Conservation (phyloP, 2,329 filamentous ascomycete species). For the Colletotrichum navitas region DNA sequence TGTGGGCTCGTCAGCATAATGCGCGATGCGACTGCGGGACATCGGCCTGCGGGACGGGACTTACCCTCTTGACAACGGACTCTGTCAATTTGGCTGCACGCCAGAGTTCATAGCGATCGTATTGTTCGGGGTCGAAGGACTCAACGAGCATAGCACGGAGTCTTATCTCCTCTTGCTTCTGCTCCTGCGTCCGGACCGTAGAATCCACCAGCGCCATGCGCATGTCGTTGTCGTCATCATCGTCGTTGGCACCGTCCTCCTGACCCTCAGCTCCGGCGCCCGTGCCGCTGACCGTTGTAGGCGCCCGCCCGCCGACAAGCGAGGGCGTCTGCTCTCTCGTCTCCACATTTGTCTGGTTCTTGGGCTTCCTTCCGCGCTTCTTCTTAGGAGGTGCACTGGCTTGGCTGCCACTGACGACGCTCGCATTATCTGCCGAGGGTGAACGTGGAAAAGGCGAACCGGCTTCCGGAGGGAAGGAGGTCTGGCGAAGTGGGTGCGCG, state of each 20-base stretch:
- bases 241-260: conserved; percentile 68
- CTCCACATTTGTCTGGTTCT: conserved; percentile 63
- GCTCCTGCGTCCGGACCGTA: conserved; percentile 73
- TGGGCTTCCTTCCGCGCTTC: conserved; percentile 73
- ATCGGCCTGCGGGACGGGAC: conserved; percentile 44
- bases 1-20: conserved; percentile 47
- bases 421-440: conserved; percentile 73
- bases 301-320: conserved; percentile 59
- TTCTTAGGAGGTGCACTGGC: conserved; percentile 66
- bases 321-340: conserved; percentile 56
- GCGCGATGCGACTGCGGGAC: not conserved
- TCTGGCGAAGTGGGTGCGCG: conserved; percentile 80
- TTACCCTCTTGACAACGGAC: conserved; percentile 75
- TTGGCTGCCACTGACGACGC: conserved; percentile 72
- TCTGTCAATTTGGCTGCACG: conserved; percentile 77
- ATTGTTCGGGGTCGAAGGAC: conserved; percentile 75
- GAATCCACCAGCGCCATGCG: conserved; percentile 70
- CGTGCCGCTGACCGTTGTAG: conserved; percentile 58
- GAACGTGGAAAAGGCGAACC: conserved; percentile 71
- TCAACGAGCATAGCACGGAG: conserved; percentile 72
- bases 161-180: conserved; percentile 72
- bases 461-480: conserved; percentile 79
- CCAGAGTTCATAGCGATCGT: conserved; percentile 78
- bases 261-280: conserved; percentile 57
- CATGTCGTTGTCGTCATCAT: conserved; percentile 62